Conservation (phyloP, 805 yeast species). For the Candida methanosorbosa region DNA sequence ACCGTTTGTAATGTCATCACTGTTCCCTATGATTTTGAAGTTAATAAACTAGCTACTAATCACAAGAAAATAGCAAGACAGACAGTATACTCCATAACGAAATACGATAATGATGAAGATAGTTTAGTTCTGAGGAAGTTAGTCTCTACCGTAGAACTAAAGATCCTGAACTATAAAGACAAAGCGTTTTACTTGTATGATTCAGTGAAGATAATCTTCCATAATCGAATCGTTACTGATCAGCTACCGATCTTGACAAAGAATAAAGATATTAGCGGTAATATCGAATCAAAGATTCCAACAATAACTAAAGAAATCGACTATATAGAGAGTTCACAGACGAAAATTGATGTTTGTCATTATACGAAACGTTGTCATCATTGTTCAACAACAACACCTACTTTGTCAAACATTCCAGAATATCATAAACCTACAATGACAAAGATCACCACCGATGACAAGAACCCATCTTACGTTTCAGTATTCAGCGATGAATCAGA, state of each 20-base stretch:
- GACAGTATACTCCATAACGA: constrained; percentile 11
- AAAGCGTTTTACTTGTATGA: constrained; percentile 19
- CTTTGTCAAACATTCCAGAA: too few species aligned
- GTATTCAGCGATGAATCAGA: constrained; percentile 2
- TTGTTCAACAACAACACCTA: background rate
- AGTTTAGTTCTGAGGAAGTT: constrained; percentile 5
- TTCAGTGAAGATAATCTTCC: constrained; percentile 21
- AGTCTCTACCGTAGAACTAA: constrained; percentile 18
- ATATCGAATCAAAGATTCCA: constrained; percentile 15
- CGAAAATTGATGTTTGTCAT: constrained; percentile 13
- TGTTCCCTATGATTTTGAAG: constrained; percentile 17
- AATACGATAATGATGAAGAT: constrained; percentile 11
- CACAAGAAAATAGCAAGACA: constrained; percentile 19
- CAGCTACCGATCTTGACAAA: constrained; percentile 2
- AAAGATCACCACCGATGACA: background rate
- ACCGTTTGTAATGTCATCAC: constrained; percentile 16
- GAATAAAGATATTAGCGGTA: too few species aligned
- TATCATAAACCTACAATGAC: too few species aligned
- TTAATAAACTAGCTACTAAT: constrained; percentile 9
- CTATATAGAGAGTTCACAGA: constrained; percentile 13
- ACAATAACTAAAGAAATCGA: constrained; percentile 9
- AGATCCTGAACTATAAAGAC: constrained; percentile 17
- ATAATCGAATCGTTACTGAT: background rate
- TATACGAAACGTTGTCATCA: constrained; percentile 14
- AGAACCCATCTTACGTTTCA: background rate